Base-by-base conservation (phyloP, 306 rosid species). In the Glycyrrhiza uralensis region DNA sequence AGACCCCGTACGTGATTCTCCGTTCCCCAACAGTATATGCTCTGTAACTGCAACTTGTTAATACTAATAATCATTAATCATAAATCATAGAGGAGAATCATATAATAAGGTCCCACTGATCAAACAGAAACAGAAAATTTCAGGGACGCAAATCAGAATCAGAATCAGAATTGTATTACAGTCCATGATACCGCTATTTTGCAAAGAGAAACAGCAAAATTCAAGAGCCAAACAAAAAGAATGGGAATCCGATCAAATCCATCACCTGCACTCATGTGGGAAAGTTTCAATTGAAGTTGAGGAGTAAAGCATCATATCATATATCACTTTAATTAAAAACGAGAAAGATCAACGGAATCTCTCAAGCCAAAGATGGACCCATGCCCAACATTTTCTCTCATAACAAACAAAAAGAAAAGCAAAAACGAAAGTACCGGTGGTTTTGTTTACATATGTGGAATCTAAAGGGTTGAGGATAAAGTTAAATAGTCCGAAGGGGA, bases 311-410 rank as follows among this genome's bases (percentile, higher is more conserved):
- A 66, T 14, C n/a, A n/a, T n/a, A n/a, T n/a, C n/a, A n/a, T n/a
- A 39, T 15, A 33, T 6, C 0, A 13, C 44, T 24, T 51, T 23
- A 2, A 22, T 20, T 8, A 28, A 26, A n/a, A 60, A 49, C 24
- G 4, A 38, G 54, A 73, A 74, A 67, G n/a, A 68, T 59, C 59
- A 66, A n/a, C 4, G 70, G 79, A 81, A 81, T 66, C 76, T 70
- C 58, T 58, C 24, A 22, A 12, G 56, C 63, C 18, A 50, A 54
- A 45, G 32, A 72, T 54, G 51, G 82, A 66, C 82, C 66, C 79
- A 76, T 66, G 76, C 76, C 77, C 41, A 70, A 35, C 50, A 46
- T 69, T 75, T 69, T 62, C 35, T 51, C 18, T 18, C 23, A 24
- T 1, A 46, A 23, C 54, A 52, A 61, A 75, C 73, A 60, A 61